Evolutionary conservation across 371 early-diverging fungal genomes (phyloP).

Genomic region (Mucor velutinosus): DNA sequence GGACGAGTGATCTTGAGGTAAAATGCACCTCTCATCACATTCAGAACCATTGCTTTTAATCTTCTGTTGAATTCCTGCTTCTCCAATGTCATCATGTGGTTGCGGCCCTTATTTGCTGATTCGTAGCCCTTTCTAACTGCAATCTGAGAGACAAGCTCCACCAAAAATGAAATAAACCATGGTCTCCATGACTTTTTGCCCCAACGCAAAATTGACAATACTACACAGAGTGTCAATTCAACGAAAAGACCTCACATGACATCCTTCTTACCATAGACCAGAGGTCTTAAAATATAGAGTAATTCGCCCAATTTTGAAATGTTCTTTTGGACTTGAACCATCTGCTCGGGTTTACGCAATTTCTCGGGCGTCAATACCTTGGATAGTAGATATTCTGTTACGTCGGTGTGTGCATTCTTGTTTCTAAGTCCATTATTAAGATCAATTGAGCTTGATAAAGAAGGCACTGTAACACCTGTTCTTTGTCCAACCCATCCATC

Average conservation of each 20-base stretch:
- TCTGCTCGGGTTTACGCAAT: slow-evolving; percentile 64
- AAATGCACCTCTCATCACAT: slow-evolving; percentile 86
- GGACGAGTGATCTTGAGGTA: slow-evolving; percentile 75
- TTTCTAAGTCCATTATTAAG: slow-evolving; percentile 16
- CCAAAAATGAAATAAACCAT: slow-evolving; percentile 77
- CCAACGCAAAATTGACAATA: slow-evolving; percentile 72
- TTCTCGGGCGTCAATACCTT: slow-evolving; percentile 67
- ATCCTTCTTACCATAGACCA: slow-evolving; percentile 68
- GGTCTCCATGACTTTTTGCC: slow-evolving; percentile 85
- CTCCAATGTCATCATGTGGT: slow-evolving; percentile 67
- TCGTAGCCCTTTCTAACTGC: slow-evolving; percentile 39
- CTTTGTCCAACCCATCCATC: slow-evolving; percentile 46
- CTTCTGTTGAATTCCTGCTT: slow-evolving; percentile 77
- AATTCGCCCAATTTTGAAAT: slow-evolving; percentile 73
- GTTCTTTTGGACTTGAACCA: slow-evolving; percentile 64
- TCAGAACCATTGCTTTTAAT: slow-evolving; percentile 70
- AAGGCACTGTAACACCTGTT: slow-evolving; percentile 42
- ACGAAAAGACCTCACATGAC: neutral
- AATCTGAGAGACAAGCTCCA: slow-evolving; percentile 67
- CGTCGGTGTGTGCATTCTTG: slow-evolving; percentile 40
- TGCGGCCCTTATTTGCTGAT: slow-evolving; percentile 32
- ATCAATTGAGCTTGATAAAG: slow-evolving; percentile 32
- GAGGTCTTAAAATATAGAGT: slow-evolving; percentile 82
- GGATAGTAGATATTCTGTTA: slow-evolving; percentile 67
- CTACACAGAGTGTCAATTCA: slow-evolving; percentile 31